These are phyloP conservation scores for Zoysia pacifica DNA, from an alignment of 176 grass and related monocot genomes.

Conservation along the genomic window DNA sequence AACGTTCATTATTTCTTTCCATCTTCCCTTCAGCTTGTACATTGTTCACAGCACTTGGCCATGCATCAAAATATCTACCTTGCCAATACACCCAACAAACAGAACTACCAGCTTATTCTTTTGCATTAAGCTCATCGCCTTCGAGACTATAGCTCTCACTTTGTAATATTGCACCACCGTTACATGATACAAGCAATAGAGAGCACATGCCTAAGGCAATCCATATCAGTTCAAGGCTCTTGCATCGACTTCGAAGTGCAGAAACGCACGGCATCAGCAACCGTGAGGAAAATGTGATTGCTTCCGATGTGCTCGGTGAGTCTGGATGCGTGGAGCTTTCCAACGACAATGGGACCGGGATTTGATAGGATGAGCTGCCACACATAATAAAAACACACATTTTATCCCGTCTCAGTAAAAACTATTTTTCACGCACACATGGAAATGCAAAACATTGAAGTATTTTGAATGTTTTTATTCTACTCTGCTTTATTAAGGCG, in stretches of 20 bases:
- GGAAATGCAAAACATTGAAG: background rate
- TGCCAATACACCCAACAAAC: background rate
- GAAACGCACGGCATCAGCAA: constrained; percentile 66
- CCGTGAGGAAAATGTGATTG: constrained; percentile 71
- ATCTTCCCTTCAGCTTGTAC: background rate
- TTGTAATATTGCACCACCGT: too few species aligned
- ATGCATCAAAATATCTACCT: background rate
- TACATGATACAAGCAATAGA: background rate
- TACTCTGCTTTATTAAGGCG: background rate
- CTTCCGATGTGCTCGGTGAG: constrained; percentile 71
- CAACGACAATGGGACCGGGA: constrained; percentile 69
- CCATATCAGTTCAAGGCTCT: constrained; percentile 45
- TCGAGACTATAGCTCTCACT: background rate
- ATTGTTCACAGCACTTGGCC: background rate
- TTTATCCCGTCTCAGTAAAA: background rate
- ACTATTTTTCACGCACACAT: background rate
- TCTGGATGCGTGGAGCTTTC: constrained; percentile 64
- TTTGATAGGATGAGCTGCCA: constrained; percentile 84
- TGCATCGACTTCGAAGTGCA: constrained; percentile 57
- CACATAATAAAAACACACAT: constrained; percentile 37
- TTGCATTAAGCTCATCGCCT: background rate
- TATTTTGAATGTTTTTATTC: background rate
- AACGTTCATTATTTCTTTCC: too few species aligned
- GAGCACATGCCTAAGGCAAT: background rate
- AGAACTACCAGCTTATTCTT: background rate